Base-by-base conservation (phyloP, 192 early-diverging fungal genomes). In the Radiomyces spectabilis region DNA sequence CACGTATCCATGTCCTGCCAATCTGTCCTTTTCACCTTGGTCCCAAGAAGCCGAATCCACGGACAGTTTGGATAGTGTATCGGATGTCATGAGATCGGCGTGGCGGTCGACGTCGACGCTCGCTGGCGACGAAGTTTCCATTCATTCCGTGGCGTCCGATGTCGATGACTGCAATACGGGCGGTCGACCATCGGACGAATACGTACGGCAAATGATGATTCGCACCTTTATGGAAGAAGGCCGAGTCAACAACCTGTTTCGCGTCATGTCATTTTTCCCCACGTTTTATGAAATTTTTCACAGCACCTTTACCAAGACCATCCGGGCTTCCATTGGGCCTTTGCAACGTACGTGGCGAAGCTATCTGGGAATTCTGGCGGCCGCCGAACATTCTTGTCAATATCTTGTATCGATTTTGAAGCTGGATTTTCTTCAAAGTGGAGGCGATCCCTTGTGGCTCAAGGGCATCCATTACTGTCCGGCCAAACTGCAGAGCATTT, bases 321-420 rank as follows among this genome's bases (percentile, higher is more conserved):
- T 78, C 55, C 67, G 66, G 41, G 51, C 53, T 7, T 53, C 69
- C 16, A 52, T 52, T 8, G 79, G 77, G 2, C 77, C 77, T 32
- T 48, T 82, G 32, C 66, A 69, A 24, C 54, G 66, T 16, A 65
- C 57, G 13, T 77, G 77, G 75, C 65, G 73, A 24, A 63, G 56
- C 41, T 79, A 77, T 50, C 58, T 79, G 40, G 77, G 68, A 16
- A 65, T 82, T 31, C 72, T 79, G 76, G 72, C 75, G 26, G 73
- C 73, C 2, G 67, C 80, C 16, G 69, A 79, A 52, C 71, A 75
- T 32, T 65, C 73, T 25, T 80, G 72, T 41, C 78, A 77, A 41
- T 77, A 75, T 32, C 57, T 79, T 33, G 73, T 78, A 4, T 77
- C 78, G 7, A 66, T 65, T 48, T 54, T 72, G 48, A 78, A 76